Conservation (phyloP, 192 early-diverging fungal genomes). For the Backusella mclennaniae region DNA sequence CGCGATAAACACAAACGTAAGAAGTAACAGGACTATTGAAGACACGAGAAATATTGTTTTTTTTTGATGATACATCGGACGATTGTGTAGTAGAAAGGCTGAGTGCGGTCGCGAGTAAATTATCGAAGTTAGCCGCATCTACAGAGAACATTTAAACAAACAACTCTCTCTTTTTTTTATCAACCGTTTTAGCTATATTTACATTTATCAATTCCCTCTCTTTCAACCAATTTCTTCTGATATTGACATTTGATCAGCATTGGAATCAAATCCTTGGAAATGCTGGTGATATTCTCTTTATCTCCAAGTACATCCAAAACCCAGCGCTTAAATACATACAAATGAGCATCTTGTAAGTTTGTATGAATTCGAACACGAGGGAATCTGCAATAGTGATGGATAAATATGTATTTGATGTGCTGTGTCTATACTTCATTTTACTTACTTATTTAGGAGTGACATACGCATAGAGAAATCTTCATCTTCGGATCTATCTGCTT, state of each 20-base stretch:
- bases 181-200: constrained; percentile 12
- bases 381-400: constrained; percentile 68
- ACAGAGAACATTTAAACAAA: not conserved
- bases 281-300: constrained; percentile 66
- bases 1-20: constrained; percentile 61
- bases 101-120: constrained; percentile 34
- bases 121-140: constrained; percentile 25
- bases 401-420: not conserved
- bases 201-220: constrained; percentile 67
- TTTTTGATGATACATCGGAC: constrained; percentile 36
- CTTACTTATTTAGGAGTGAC: constrained; percentile 47
- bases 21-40: constrained; percentile 40
- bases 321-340: constrained; percentile 95
- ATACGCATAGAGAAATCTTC: constrained; percentile 59
- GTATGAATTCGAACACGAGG: constrained; percentile 77
- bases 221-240: constrained; percentile 63
- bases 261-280: constrained; percentile 85
- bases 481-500: constrained; percentile 42
- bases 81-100: constrained; percentile 34
- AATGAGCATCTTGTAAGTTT: constrained; percentile 84
- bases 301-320: constrained; percentile 78
- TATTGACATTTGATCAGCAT: constrained; percentile 84
- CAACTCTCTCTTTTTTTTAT: not conserved
- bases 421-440: not conserved
- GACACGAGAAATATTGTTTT: constrained; percentile 29